Conservation (phyloP, 179 eudicot species). For the Drosera spatulata region DNA sequence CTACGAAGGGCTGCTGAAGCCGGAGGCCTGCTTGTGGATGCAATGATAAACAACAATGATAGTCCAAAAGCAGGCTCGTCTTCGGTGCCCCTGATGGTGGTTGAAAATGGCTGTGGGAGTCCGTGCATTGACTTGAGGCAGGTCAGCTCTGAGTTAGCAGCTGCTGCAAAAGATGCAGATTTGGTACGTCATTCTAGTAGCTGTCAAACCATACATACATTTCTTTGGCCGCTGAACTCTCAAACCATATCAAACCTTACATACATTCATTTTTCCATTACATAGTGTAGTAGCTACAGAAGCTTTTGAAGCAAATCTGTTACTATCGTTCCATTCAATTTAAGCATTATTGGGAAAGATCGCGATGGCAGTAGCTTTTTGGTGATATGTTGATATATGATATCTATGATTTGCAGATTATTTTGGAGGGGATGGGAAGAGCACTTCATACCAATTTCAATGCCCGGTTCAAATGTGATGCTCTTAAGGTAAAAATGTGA, state of each 20-base stretch:
- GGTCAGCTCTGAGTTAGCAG: conserved; percentile 97
- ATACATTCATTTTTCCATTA: too few relatives aligned
- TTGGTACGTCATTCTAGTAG: conserved; percentile 34
- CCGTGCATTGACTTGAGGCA: conserved; percentile 97
- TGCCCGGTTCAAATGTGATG: conserved; percentile 79
- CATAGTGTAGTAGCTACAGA: too few relatives aligned
- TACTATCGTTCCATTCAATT: too few relatives aligned
- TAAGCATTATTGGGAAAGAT: background rate
- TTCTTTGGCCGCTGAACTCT: too few relatives aligned
- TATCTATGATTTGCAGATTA: conserved; percentile 32
- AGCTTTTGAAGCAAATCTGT: too few relatives aligned
- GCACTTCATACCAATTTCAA: conserved; percentile 85
- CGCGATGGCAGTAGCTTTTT: background rate
- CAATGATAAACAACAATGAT: conserved; percentile 68
- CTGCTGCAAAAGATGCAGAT: conserved; percentile 96
- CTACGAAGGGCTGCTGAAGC: conserved; percentile 97
- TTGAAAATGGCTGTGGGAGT: conserved; percentile 97
- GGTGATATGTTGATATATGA: conserved; percentile 1
- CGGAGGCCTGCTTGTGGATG: conserved; percentile 93
- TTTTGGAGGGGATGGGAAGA: conserved; percentile 98
- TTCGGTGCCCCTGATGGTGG: conserved; percentile 90
- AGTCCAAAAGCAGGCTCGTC: conserved; percentile 35
- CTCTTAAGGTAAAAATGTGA: conserved; percentile 57
- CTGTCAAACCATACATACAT: too few relatives aligned
- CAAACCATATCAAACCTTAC: too few relatives aligned